Percentiles rank a stretch among this genome's conserved stretches.
Evolutionary conservation across 345 rosid species (phyloP).

Genomic region (Pseudoturritis turrita): DNA sequence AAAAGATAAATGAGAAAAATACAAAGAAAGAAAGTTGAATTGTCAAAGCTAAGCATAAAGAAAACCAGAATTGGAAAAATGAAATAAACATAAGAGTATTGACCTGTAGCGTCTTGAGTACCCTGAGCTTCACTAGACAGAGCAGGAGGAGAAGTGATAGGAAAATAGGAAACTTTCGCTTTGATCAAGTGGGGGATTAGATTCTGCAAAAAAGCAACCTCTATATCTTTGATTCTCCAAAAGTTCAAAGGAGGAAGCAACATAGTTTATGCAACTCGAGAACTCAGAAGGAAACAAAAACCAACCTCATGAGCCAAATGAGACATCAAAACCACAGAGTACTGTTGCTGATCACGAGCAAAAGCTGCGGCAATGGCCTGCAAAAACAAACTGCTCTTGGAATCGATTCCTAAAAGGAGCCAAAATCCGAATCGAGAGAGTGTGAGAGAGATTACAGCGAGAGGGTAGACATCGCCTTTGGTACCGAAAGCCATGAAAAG

Average conservation of each 20-base stretch:
- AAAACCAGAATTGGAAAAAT: neutral
- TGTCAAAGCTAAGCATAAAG: neutral
- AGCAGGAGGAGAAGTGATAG: constrained; percentile 70
- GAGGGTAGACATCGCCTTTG: constrained; percentile 76
- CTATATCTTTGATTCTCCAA: neutral
- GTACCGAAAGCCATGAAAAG: constrained; percentile 87
- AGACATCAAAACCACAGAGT: constrained; percentile 58
- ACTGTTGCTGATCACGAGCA: constrained; percentile 46
- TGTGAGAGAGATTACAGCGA: constrained; percentile 56
- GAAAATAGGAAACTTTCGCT: constrained; percentile 35
- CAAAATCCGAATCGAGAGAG: neutral
- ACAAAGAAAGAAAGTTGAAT: neutral
- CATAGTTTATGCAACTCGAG: constrained; percentile 3
- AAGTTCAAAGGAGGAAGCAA: neutral
- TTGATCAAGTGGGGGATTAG: constrained; percentile 47
- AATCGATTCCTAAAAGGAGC: neutral
- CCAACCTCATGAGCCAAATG: constrained; percentile 76
- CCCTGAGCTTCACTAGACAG: constrained; percentile 36
- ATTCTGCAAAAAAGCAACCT: constrained; percentile 37
- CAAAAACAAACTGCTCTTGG: neutral
- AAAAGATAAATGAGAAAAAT: neutral
- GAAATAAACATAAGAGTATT: neutral
- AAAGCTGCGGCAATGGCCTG: constrained; percentile 87
- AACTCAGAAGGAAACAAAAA: neutral
- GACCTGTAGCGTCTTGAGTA: constrained; percentile 32